Percentiles rank a stretch among this genome's conserved stretches.
Evolutionary conservation across 2,329 filamentous ascomycete genomes (phyloP).

Genomic region (Fonsecaea monophora): DNA sequence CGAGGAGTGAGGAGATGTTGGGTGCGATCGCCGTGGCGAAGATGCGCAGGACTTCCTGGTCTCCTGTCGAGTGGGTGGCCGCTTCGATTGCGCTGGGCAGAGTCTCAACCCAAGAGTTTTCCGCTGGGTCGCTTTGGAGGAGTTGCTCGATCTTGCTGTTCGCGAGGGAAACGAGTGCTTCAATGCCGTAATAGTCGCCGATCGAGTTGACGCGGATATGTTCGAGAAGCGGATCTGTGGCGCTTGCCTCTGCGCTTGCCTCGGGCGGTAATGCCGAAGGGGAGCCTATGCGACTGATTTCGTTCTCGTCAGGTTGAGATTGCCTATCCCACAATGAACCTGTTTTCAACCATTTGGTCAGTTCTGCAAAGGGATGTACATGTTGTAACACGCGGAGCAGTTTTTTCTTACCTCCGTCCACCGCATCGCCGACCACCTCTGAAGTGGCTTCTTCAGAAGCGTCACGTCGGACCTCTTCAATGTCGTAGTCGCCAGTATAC

Average conservation of each 20-base stretch:
- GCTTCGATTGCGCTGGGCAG: neutral
- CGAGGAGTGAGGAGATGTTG: neutral
- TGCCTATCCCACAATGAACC: neutral
- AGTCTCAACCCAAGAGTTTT: neutral
- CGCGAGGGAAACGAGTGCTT: neutral
- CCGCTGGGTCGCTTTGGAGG: neutral
- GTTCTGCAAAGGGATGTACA: neutral
- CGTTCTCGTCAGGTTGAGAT: neutral
- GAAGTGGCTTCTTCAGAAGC: neutral
- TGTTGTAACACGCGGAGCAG: neutral
- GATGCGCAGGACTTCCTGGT: neutral
- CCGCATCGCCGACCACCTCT: neutral
- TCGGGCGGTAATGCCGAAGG: neutral
- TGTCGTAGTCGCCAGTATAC: neutral
- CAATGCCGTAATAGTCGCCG: constrained; percentile 4
- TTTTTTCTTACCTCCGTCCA: neutral
- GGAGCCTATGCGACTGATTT: neutral
- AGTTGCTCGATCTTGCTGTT: constrained; percentile 10
- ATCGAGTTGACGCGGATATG: constrained; percentile 7
- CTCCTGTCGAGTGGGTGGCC: neutral
- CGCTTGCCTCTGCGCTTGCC: neutral
- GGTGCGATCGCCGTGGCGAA: neutral
- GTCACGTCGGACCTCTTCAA: neutral
- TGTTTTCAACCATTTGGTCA: neutral
- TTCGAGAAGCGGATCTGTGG: neutral